These are phyloP conservation scores for Reutealis trisperma DNA, from an alignment of 345 rosid genomes.

Conservation along the genomic window DNA sequence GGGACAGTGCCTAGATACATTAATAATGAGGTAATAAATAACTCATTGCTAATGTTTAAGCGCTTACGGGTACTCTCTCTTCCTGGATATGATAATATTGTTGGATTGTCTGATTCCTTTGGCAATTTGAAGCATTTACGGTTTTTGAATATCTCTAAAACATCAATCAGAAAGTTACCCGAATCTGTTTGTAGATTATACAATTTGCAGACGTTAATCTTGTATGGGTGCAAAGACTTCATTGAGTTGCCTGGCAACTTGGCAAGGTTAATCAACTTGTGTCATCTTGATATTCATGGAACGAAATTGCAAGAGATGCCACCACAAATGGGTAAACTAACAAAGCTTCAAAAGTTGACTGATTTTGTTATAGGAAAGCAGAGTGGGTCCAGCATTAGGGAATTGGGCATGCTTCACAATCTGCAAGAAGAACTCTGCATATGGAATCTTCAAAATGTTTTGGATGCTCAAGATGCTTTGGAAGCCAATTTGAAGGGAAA, in stretches of 20 bases:
- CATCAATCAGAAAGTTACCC: conserved; percentile 9
- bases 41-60: not conserved
- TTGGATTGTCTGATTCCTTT: conserved; percentile 9
- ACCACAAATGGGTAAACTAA: conserved; percentile 11
- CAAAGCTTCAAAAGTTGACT: conserved; percentile 13
- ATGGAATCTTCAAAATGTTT: conserved; percentile 11
- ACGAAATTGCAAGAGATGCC: conserved; percentile 22
- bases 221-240: conserved; percentile 6
- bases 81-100: not conserved
- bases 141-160: not conserved
- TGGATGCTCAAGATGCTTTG: conserved; percentile 7
- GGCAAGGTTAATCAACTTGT: not conserved
- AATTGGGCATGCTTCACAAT: conserved; percentile 11
- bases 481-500: conserved; percentile 21
- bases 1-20: not conserved
- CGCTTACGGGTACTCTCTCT: not conserved
- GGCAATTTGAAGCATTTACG: conserved; percentile 9
- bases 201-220: conserved; percentile 15
- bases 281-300: conserved; percentile 8
- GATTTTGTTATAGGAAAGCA: conserved; percentile 13
- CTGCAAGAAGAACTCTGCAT: conserved; percentile 15
- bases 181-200: not conserved
- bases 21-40: not conserved
- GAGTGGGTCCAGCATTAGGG: not conserved
- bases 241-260: conserved; percentile 9